These are phyloP conservation scores for Colletotrichum salicis DNA, from an alignment of 2,329 filamentous ascomycete genomes.

Conservation along the genomic window DNA sequence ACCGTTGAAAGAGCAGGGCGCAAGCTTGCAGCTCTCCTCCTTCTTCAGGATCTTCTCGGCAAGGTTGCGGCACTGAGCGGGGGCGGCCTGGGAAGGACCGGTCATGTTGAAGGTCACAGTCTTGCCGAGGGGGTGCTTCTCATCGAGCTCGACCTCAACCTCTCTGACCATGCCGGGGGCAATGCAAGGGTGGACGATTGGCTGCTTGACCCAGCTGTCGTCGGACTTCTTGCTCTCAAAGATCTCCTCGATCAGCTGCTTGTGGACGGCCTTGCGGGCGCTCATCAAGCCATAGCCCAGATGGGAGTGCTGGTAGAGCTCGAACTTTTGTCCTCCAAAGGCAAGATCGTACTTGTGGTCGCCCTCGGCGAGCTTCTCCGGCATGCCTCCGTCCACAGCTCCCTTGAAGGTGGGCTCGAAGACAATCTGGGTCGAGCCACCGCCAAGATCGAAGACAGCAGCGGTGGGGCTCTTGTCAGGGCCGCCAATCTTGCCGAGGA, in stretches of 20 bases:
- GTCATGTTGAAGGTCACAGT: slow-evolving; percentile 83
- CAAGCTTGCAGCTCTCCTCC: slow-evolving; percentile 80
- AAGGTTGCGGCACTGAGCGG: slow-evolving; percentile 88
- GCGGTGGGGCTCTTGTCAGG: slow-evolving; percentile 91
- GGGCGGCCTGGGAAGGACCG: slow-evolving; percentile 78
- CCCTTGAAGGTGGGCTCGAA: slow-evolving; percentile 94
- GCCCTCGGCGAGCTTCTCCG: slow-evolving; percentile 83
- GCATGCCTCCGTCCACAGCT: slow-evolving; percentile 79
- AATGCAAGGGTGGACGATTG: slow-evolving; percentile 87
- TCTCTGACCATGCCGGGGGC: slow-evolving; percentile 80
- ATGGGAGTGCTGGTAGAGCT: slow-evolving; percentile 97
- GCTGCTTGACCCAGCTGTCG: slow-evolving; percentile 74
- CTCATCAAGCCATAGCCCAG: slow-evolving; percentile 97
- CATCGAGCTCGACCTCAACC: slow-evolving; percentile 77
- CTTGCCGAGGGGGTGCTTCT: slow-evolving; percentile 72
- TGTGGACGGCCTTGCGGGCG: slow-evolving; percentile 87
- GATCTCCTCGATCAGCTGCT: slow-evolving; percentile 77
- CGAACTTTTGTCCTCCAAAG: slow-evolving; percentile 91
- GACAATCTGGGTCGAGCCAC: slow-evolving; percentile 97
- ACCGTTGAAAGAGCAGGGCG: slow-evolving; percentile 98
- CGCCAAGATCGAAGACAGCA: slow-evolving; percentile 94
- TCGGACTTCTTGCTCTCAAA: slow-evolving; percentile 70
- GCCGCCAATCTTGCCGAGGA: slow-evolving; percentile 95
- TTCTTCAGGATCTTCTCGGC: slow-evolving; percentile 93
- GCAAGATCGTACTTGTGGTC: slow-evolving; percentile 95